Evolutionary conservation across 345 rosid genomes (phyloP).

Genomic region (Populus davidiana): DNA sequence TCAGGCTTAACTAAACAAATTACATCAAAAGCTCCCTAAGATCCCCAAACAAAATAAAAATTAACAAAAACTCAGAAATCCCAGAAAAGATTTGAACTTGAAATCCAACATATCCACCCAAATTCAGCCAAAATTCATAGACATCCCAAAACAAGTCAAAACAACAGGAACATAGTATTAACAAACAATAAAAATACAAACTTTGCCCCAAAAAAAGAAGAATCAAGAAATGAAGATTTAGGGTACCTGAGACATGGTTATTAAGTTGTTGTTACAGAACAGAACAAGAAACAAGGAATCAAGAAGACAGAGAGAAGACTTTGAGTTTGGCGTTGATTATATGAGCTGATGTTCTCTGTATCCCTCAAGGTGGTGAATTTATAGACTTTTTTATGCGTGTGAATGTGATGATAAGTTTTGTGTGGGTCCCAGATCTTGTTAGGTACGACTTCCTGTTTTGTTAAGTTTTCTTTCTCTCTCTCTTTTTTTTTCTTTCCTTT

Average conservation of each 20-base stretch:
- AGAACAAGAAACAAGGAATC: neutral
- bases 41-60: neutral
- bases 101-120: neutral
- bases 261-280: neutral
- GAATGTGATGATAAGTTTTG: neutral
- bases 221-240: neutral
- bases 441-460: neutral
- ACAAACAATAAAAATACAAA: neutral
- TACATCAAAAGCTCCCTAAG: neutral
- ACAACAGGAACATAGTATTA: neutral
- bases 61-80: neutral
- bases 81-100: neutral
- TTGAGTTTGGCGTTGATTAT: neutral
- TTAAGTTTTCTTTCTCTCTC: neutral
- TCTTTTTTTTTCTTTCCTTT: no score
- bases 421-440: neutral
- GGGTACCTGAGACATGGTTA: conserved; percentile 14
- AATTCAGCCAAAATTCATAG: neutral
- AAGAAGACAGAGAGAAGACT: neutral
- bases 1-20: neutral
- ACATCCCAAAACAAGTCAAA: neutral
- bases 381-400: neutral
- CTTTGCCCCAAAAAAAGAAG: neutral
- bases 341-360: neutral
- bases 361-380: neutral